A percentile compares a stretch with the other conserved stretches of the same genome.
Evolutionary conservation across 106 monocot genomes (phyloP).

Genomic region (Acanthochlamys bracteata): DNA sequence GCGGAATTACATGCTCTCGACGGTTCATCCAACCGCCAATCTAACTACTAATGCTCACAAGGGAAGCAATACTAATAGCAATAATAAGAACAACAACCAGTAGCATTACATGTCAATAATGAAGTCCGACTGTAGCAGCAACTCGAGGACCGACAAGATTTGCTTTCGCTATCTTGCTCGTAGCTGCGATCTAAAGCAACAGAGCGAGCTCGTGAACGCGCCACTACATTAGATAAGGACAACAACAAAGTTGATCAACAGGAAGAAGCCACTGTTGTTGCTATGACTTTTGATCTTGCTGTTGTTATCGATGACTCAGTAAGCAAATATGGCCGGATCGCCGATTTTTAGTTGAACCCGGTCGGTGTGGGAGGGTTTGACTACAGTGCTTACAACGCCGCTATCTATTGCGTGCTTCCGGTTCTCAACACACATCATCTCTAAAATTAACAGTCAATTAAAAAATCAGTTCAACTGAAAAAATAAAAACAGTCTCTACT

Average conservation of each 20-base stretch:
- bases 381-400: too few relatives aligned
- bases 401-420: too few relatives aligned
- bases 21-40: conserved; percentile 12
- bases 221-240: conserved; percentile 31
- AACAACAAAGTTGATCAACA: conserved; percentile 28
- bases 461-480: too few relatives aligned
- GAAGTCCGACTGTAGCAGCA: conserved; percentile 78
- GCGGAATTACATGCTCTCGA: conserved; percentile 64
- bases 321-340: too few relatives aligned
- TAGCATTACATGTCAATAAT: conserved; percentile 21
- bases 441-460: too few relatives aligned
- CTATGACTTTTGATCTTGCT: too few relatives aligned
- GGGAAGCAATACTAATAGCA: conserved; percentile 1
- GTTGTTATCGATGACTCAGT: too few relatives aligned
- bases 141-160: conserved; percentile 84
- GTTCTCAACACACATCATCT: too few relatives aligned
- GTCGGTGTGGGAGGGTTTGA: too few relatives aligned
- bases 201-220: conserved; percentile 43
- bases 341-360: too few relatives aligned
- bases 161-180: conserved; percentile 79
- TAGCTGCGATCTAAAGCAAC: conserved; percentile 54
- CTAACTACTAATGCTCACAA: not conserved
- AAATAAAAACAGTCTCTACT: too few relatives aligned
- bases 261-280: too few relatives aligned
- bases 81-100: conserved; percentile 24